Conservation (phyloP, 192 early-diverging fungal species). For the Backusella macrospora region DNA sequence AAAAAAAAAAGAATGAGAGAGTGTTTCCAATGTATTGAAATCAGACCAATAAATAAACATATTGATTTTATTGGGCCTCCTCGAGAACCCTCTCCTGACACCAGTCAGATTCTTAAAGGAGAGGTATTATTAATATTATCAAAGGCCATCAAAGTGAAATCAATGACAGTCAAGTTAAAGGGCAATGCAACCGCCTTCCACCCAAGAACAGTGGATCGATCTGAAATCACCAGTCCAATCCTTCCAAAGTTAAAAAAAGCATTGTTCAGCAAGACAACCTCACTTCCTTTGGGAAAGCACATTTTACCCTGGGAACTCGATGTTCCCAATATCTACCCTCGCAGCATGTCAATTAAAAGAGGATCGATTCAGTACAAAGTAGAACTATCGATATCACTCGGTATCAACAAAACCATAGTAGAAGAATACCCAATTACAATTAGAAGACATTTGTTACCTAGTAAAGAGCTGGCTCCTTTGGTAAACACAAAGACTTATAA, state of each 20-base stretch:
- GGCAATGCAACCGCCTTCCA: slow-evolving; percentile 13
- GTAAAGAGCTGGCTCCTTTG: slow-evolving; percentile 5
- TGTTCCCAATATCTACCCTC: slow-evolving; percentile 35
- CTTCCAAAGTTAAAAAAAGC: slow-evolving; percentile 32
- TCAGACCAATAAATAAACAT: slow-evolving; percentile 24
- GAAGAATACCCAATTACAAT: slow-evolving; percentile 28
- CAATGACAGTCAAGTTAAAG: slow-evolving; percentile 38
- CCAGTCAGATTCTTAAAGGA: slow-evolving; percentile 24
- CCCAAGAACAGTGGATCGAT: background rate
- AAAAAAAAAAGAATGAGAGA: slow-evolving; percentile 22
- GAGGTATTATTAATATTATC: slow-evolving; percentile 18
- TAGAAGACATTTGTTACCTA: slow-evolving; percentile 23
- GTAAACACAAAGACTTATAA: slow-evolving; percentile 23
- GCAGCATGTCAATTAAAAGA: slow-evolving; percentile 24
- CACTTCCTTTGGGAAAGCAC: slow-evolving; percentile 21
- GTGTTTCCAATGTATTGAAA: slow-evolving; percentile 24
- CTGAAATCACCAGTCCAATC: background rate
- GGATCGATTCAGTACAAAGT: slow-evolving; percentile 25
- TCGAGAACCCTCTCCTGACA: background rate
- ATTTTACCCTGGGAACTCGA: slow-evolving; percentile 36
- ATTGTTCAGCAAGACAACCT: slow-evolving; percentile 12
- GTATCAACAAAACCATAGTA: slow-evolving; percentile 25
- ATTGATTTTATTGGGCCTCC: slow-evolving; percentile 26
- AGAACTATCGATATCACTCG: slow-evolving; percentile 20
- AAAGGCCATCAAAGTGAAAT: slow-evolving; percentile 27